These are phyloP conservation scores for Abelmoschus esculentus DNA, from an alignment of 345 rosid species.

Conservation along the genomic window DNA sequence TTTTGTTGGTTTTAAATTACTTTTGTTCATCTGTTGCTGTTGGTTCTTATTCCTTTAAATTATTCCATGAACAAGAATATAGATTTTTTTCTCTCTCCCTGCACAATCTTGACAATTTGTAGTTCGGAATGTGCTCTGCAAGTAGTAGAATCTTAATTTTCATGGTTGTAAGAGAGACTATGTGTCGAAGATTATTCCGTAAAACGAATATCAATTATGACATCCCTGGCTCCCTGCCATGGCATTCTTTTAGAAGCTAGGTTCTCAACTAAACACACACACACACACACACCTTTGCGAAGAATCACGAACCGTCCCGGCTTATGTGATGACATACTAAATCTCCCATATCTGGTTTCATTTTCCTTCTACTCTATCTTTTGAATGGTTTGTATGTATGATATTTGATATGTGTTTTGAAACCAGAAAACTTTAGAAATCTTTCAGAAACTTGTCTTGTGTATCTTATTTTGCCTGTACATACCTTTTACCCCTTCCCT, in stretches of 20 bases:
- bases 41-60: conserved; percentile 2
- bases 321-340: not conserved
- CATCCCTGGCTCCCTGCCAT: not conserved
- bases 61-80: not conserved
- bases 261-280: too few relatives aligned
- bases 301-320: not conserved
- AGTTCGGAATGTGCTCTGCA: not conserved
- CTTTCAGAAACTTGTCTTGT: not conserved
- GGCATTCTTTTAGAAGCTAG: not conserved
- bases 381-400: not conserved
- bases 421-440: not conserved
- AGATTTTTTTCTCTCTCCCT: not conserved
- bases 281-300: too few relatives aligned
- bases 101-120: not conserved
- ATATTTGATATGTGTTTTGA: not conserved
- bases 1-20: conserved; percentile 1
- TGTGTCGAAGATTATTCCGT: not conserved
- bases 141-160: not conserved
- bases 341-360: not conserved
- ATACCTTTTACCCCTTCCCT: not conserved
- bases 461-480: not conserved
- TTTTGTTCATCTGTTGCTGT: not conserved
- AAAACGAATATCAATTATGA: not conserved
- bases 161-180: not conserved
- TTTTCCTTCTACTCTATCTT: not conserved